Base-by-base conservation (phyloP, 306 rosid species). In the Nissolia schottii region DNA sequence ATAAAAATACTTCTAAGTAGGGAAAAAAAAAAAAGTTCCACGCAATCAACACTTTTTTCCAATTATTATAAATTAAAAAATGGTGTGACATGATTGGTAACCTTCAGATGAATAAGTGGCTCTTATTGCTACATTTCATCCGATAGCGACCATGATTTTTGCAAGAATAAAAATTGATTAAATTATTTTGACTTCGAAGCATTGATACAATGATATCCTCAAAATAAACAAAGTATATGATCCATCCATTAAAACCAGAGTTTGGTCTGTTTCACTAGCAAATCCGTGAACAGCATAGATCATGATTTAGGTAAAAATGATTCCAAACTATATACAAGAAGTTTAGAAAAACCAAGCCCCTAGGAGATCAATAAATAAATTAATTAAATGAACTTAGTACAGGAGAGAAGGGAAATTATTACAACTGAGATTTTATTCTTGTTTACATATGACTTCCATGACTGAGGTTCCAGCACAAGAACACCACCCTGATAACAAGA, bases 401-500 rank as follows among this genome's bases (percentile, higher is more conserved):
- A 29, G 19, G 55, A 57, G 20, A 50, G 13, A 34, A 48, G 8
- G 56, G 40, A 16, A 70, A 57, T 28, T 45, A 46, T 74, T 65
- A 82, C 86, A 83, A 75, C 80, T 0, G 86, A 74, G 35, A 65
- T 75, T 38, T 7, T 1, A 38, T 74, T 81, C 16, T 78, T 82
- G 45, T 75, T 74, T 70, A 48, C 83, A 70, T 82, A 82, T 19
- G 97, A 94, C 79, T 84, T 94, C 99, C 99, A 94, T 71, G 96
- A 95, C 76, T 94, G 99, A 75, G 99, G 97, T 90, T 94, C 99
- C 84, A 94, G 66, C 51, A 94, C 86, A 85, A 94, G 19, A 73
- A 89, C 62, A 70, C 97, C 99, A 84, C 97, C 99, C 97, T 94
- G 81, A 46, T 82, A 45, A 64, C 3, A 76, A 69, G 67, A 70